Conservation (phyloP, 768 basidiomycete species). For the Hygrocybe punicea region DNA sequence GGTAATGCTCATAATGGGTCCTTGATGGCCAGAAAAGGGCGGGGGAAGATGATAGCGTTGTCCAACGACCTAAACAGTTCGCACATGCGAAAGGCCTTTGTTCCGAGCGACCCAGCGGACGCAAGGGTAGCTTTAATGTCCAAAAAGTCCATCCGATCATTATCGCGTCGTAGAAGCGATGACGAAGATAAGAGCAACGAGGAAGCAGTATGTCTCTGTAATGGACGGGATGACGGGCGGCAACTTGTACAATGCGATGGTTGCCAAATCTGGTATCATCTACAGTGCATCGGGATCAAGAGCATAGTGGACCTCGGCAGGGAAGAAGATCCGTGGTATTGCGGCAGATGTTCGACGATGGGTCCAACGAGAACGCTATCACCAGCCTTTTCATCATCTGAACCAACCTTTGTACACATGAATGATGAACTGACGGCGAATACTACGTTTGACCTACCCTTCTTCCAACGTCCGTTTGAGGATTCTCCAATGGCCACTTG, state of each 20-base stretch:
- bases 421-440: constrained; percentile 47
- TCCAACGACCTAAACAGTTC: constrained; percentile 38
- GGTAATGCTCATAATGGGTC: constrained; percentile 27
- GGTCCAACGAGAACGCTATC: constrained; percentile 38
- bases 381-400: constrained; percentile 36
- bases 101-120: constrained; percentile 71
- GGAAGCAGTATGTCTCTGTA: constrained; percentile 62
- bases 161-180: constrained; percentile 46
- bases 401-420: constrained; percentile 69
- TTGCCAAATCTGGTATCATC: constrained; percentile 80
- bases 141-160: constrained; percentile 62
- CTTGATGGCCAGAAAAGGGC: constrained; percentile 39
- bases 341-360: constrained; percentile 49
- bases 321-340: constrained; percentile 82
- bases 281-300: constrained; percentile 72
- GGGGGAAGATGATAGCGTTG: constrained; percentile 62
- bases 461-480: constrained; percentile 55
- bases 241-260: constrained; percentile 79
- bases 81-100: constrained; percentile 27
- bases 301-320: constrained; percentile 61
- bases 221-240: constrained; percentile 65
- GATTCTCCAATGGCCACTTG: constrained; percentile 56
- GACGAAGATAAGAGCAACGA: constrained; percentile 39
- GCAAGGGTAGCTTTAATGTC: constrained; percentile 70
- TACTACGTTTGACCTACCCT: constrained; percentile 51